phyloP scores from a whole-genome alignment of 2,329 filamentous ascomycete species.

The Juglanconis sp. region DNA sequence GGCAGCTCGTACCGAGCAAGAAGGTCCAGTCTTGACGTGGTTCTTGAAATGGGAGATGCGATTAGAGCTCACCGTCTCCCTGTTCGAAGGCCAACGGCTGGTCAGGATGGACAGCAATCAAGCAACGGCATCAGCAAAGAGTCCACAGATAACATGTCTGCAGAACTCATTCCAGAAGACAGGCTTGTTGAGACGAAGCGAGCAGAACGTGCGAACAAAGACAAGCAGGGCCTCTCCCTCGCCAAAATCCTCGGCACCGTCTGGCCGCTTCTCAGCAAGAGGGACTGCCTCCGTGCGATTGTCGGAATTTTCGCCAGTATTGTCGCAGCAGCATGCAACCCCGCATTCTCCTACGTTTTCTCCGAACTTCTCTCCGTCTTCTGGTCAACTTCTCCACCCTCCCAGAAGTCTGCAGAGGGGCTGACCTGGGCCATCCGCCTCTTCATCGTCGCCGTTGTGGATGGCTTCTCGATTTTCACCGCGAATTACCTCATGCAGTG shows the following conservation, averaged over 20 bases:
- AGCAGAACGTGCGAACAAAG: neutral
- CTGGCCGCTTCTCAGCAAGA: constrained; percentile 59
- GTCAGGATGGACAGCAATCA: neutral
- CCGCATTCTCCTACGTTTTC: constrained; percentile 74
- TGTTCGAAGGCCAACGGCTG: neutral
- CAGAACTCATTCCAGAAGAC: neutral
- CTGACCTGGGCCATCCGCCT: constrained; percentile 69
- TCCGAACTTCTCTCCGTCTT: constrained; percentile 70
- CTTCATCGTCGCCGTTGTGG: constrained; percentile 62
- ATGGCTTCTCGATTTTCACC: constrained; percentile 62
- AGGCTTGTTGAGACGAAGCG: neutral
- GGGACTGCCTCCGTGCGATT: constrained; percentile 52
- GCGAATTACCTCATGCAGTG: constrained; percentile 71
- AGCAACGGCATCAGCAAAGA: neutral
- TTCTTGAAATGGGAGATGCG: constrained; percentile 13
- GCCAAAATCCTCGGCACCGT: constrained; percentile 63
- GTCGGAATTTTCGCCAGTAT: constrained; percentile 60
- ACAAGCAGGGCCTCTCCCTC: constrained; percentile 32
- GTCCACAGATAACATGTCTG: neutral
- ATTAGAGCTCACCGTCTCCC: constrained; percentile 3
- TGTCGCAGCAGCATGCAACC: constrained; percentile 64
- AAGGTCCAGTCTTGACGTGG: constrained; percentile 14
- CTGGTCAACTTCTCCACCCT: constrained; percentile 43
- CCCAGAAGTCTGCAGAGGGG: constrained; percentile 46
- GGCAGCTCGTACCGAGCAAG: neutral